A percentile compares a stretch with the other conserved stretches of the same genome.
These are phyloP conservation scores for Leptomonas pyrrhocoris DNA, from an alignment of 208 protist genomes.

Conservation along the genomic window DNA sequence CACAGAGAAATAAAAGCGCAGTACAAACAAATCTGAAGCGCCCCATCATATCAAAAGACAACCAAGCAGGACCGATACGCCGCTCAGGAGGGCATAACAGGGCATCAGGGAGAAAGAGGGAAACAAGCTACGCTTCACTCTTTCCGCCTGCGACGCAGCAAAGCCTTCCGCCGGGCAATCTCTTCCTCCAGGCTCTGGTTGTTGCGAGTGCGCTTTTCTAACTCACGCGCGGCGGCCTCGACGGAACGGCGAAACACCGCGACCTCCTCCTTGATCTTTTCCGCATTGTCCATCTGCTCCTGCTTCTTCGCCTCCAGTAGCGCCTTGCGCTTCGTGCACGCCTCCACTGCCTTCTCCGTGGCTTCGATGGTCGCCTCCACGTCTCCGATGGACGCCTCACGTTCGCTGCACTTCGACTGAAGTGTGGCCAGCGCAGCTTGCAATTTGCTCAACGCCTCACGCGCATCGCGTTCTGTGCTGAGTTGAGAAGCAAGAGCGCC, in stretches of 20 bases:
- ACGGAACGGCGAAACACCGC: conserved; percentile 33
- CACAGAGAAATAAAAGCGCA: not conserved
- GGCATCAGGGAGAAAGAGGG: not conserved
- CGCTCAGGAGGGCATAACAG: too few species aligned
- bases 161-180: conserved; percentile 30
- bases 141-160: conserved; percentile 20
- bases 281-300: conserved; percentile 67
- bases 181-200: conserved; percentile 46
- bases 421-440: conserved; percentile 13
- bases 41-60: too few species aligned
- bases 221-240: conserved; percentile 31
- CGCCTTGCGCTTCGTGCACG: conserved; percentile 28
- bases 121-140: not conserved
- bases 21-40: not conserved
- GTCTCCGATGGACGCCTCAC: conserved; percentile 6
- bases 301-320: conserved; percentile 52
- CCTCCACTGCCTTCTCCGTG: conserved; percentile 30
- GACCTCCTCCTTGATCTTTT: conserved; percentile 53
- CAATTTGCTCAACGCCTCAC: conserved; percentile 15
- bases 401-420: conserved; percentile 9
- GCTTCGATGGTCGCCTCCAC: conserved; percentile 21
- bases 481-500: conserved; percentile 35
- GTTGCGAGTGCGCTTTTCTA: conserved; percentile 37
- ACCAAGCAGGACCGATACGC: too few species aligned
- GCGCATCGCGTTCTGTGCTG: conserved; percentile 23